Base-by-base conservation (phyloP, 768 basidiomycete species). In the Lactarius akahatsu region DNA sequence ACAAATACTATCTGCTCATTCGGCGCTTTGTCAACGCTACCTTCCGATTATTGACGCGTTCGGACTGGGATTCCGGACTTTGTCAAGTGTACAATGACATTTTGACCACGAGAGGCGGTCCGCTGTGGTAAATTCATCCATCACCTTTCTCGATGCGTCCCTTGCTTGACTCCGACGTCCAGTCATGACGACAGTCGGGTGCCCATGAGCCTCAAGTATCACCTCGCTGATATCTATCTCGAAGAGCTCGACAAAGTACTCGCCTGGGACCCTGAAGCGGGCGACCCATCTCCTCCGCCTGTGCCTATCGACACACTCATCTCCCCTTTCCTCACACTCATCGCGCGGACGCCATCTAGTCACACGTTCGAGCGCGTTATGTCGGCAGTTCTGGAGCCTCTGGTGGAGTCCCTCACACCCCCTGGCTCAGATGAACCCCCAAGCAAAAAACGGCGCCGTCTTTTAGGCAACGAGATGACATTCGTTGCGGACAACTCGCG, bases 1-100 rank as follows among this genome's bases (percentile, higher is more conserved):
- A 99, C 82, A 99, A 99, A 76, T 98, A 92, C 76, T 96, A 96
- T 75, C 88, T 98, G 87, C 89, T 99, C 56, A 86, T 98, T 65
- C 84, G 96, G 65, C 84, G 90, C 69, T 98, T 94, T 73, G 82
- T 92, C 62, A 91, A 95, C 72, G 92, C 89, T 1, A 85, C 90
- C 1, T 96, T 98, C 76, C 80, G 89, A 40, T 82, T 97, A 23
- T 82, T 98, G 30, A 82, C 88, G 43, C 83, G 88, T 55, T 76
- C 77, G 26, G 79, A 83, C 56, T 99, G 96, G 96, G 84, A 88
- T 8, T 70, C 74, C 30, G 71, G 75, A 8, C 74, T 79, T 5
- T 83, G 88, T 59, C 73, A 79, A 10, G 83, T 86, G 54, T 91
- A 92, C 74, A 90, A 87, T 67, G 77, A 80, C 43, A 90, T 97